Base-by-base conservation (phyloP, 2,329 filamentous ascomycete genomes). In the Cordyceps sp. region DNA sequence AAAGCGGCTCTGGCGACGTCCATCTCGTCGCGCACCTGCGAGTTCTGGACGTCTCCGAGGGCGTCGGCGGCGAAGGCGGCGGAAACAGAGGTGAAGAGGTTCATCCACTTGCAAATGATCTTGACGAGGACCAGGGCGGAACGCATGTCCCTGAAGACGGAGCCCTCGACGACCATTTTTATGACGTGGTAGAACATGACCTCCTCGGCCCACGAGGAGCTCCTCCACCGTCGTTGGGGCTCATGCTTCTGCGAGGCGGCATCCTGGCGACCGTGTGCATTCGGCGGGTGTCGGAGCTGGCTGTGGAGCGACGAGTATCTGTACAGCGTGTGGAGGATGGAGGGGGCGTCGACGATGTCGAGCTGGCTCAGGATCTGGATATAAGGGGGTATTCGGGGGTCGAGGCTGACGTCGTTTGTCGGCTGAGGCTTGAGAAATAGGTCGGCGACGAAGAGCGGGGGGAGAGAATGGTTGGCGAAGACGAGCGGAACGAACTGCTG, bases 181-280 rank as follows among this genome's bases (percentile, higher is more conserved):
- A 84, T 83, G 31, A 98, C 84, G 4, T 86, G 76, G 53, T 93
- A 92, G 47, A 94, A 78, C 55, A 96, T 82, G 31, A 90, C 77
- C 57, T 94, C 93, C 50, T 98, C 90, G 1, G 78, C 53, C 37
- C 58, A 58, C 39, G 69, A 73, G 1, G 71, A 75, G 48, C 54
- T 67, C 32, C 50, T 57, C 71, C 72, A 78, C 20, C 48, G 36
- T 1, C 38, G 30, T 33, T 42, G 42, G 4, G 38, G 37, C 16
- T 46, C 44, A 6, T 44, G 41, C 13, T 40, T 38, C 18, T 4
- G 20, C 5, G 18, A 10, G 4, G 3, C n/a, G 13, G 33, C 38
- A 6, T 39, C 30, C 33, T 36, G 20, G 20, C 35, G 23, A 14
- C 39, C 25, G n/a, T 31, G 25, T 7, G 22, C 26, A 26, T 20